Base-by-base conservation (phyloP, 2,329 filamentous ascomycete genomes). In the Cladosporium sp. region DNA sequence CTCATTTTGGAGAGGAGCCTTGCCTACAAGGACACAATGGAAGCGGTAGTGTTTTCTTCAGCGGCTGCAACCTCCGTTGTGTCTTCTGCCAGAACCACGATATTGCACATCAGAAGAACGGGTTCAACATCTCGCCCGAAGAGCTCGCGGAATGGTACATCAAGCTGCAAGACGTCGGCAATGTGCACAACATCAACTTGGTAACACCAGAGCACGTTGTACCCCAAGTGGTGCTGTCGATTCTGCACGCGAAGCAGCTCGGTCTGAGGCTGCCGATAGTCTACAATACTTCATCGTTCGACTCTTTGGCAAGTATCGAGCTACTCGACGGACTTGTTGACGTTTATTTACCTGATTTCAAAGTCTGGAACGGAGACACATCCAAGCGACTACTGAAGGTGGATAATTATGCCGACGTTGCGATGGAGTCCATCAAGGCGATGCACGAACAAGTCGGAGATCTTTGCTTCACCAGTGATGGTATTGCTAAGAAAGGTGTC, bases 311-410 rank as follows among this genome's bases (percentile, higher is more conserved):
- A 2, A 92, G 89, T 0, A 80, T 96, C 1, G 78, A 87, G 66
- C 81, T 95, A 10, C 84, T 96, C 71, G 88, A 95, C 71, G 91
- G 91, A 0, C 80, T 96, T 31, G 87, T 95, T 0, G 91, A 95
- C 75, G 92, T 96, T 53, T 96, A 95, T 74, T 81, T 96, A n/a
- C 89, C 91, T 0, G 91, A 96, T 74, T 95, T 95, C 81, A 95
- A 96, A 76, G 87, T 93, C 11, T 95, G 91, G 91, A 85, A 85
- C 31, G 77, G 83, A 1, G 80, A 77, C 26, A 89, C 90, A 0
- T 89, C 89, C 23, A 89, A 85, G 71, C 83, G 91, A 12, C 79
- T 95, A 33, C 83, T 95, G 40, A 96, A 96, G 75, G 89, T 90
- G 3, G 89, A 92, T 57, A 86, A 92, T 74, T 95, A 94, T 75